phyloP scores from a whole-genome alignment of 345 rosid species.

The Xanthoceras sorbifolium region DNA sequence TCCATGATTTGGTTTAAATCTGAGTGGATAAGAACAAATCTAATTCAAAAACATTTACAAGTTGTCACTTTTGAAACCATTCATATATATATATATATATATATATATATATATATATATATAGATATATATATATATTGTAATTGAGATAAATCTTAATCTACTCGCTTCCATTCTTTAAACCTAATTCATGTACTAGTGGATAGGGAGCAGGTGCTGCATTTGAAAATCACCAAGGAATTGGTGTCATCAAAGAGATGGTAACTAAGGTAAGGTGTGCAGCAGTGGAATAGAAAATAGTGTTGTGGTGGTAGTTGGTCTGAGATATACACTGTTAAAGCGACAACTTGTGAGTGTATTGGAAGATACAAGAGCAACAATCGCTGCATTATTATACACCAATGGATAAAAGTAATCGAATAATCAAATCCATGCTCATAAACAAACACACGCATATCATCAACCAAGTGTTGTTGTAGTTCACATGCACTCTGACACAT shows the following conservation, averaged over 20 bases:
- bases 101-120: no score
- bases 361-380: background rate
- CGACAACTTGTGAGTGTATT: background rate
- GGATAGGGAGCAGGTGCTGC: background rate
- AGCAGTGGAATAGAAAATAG: background rate
- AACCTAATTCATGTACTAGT: background rate
- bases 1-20: background rate
- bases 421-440: background rate
- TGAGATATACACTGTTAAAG: background rate
- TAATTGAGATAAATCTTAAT: background rate
- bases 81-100: no score
- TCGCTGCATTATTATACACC: background rate
- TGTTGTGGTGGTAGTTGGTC: background rate
- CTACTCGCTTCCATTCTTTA: no score
- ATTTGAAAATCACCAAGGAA: background rate
- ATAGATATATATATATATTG: no score
- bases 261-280: background rate
- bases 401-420: background rate
- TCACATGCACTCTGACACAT: background rate
- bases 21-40: background rate
- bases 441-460: background rate
- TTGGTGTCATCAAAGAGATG: background rate
- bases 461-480: background rate
- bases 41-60: background rate
- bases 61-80: background rate